Conservation (phyloP, 2,329 filamentous ascomycete genomes). For the Exophiala lecanii-corni region DNA sequence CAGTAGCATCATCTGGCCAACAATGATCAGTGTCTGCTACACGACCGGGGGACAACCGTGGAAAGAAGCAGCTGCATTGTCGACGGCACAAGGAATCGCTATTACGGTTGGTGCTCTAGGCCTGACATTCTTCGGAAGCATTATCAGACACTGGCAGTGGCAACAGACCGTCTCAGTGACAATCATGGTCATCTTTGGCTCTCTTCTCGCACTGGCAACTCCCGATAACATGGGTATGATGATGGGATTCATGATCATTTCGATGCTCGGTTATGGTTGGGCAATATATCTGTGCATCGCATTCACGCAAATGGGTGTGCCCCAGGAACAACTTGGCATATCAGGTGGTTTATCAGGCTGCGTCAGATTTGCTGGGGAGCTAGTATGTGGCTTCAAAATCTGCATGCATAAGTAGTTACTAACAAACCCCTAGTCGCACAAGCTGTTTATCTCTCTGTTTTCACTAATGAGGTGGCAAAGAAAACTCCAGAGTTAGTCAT, state of each 20-base stretch:
- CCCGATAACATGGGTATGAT: slow-evolving; percentile 43
- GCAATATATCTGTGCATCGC: slow-evolving; percentile 47
- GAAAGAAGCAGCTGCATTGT: slow-evolving; percentile 35
- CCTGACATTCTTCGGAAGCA: slow-evolving; percentile 39
- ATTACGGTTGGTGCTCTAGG: slow-evolving; percentile 41
- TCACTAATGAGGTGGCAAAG: slow-evolving; percentile 24
- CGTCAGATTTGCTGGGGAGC: slow-evolving; percentile 41
- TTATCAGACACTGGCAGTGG: slow-evolving; percentile 46
- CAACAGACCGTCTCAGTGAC: slow-evolving; percentile 41
- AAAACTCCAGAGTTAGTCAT: slow-evolving; percentile 35
- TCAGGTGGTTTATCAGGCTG: slow-evolving; percentile 42
- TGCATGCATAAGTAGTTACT: not conserved
- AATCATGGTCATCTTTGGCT: slow-evolving; percentile 47
- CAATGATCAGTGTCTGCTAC: slow-evolving; percentile 46
- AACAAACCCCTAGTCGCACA: slow-evolving; percentile 30
- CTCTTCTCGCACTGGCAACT: slow-evolving; percentile 40
- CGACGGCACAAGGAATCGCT: slow-evolving; percentile 44
- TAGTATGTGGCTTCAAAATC: slow-evolving; percentile 14
- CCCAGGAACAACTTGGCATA: slow-evolving; percentile 46
- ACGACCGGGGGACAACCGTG: slow-evolving; percentile 34
- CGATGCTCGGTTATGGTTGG: slow-evolving; percentile 45
- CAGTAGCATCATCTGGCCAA: slow-evolving; percentile 44
- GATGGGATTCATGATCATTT: slow-evolving; percentile 46
- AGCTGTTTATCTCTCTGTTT: slow-evolving; percentile 40
- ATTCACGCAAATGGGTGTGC: slow-evolving; percentile 47